phyloP scores from a whole-genome alignment of 495 filamentous ascomycete genomes.

The Paragyromitra xinjiangensis region DNA sequence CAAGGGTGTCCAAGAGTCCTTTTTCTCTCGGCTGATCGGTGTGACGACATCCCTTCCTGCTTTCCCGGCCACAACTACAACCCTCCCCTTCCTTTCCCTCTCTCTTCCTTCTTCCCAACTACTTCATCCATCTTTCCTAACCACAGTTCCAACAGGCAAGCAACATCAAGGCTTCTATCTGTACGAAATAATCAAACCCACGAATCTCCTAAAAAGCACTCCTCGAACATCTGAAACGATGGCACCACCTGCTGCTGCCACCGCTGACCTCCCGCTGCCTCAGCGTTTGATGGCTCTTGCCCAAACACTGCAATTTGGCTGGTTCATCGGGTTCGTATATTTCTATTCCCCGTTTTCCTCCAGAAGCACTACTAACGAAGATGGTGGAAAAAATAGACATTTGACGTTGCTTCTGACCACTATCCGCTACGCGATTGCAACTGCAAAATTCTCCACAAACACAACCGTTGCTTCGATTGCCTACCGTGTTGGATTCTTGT shows the following conservation, averaged over 20 bases:
- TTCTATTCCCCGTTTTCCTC: background rate
- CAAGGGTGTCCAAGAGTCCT: slow-evolving; percentile 35
- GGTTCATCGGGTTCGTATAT: slow-evolving; percentile 86
- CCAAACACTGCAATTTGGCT: slow-evolving; percentile 85
- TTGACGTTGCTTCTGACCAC: slow-evolving; percentile 83
- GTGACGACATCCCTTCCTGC: slow-evolving; percentile 51
- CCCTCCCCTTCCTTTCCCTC: slow-evolving; percentile 19
- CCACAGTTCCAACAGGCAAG: background rate
- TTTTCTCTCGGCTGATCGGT: slow-evolving; percentile 43
- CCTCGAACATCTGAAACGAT: slow-evolving; percentile 38
- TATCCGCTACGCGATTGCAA: slow-evolving; percentile 80
- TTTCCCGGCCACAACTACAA: slow-evolving; percentile 22
- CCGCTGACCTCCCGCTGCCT: slow-evolving; percentile 64
- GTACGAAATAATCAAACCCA: slow-evolving; percentile 16
- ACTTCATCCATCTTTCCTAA: slow-evolving; percentile 18
- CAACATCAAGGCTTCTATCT: slow-evolving; percentile 4
- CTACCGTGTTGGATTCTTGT: slow-evolving; percentile 88
- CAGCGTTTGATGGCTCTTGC: slow-evolving; percentile 79
- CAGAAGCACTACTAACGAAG: slow-evolving; percentile 44
- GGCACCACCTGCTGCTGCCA: slow-evolving; percentile 49
- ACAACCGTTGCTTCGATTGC: slow-evolving; percentile 76
- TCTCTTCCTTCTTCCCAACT: slow-evolving; percentile 8
- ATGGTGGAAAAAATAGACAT: slow-evolving; percentile 66
- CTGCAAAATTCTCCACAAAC: slow-evolving; percentile 82
- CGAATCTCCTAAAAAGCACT: slow-evolving; percentile 7